Evolutionary conservation across 1,284 basidiomycete species (phyloP), one percentile per base, ranked within the genome.

Genomic region (Moniliophthora roreri): DNA sequence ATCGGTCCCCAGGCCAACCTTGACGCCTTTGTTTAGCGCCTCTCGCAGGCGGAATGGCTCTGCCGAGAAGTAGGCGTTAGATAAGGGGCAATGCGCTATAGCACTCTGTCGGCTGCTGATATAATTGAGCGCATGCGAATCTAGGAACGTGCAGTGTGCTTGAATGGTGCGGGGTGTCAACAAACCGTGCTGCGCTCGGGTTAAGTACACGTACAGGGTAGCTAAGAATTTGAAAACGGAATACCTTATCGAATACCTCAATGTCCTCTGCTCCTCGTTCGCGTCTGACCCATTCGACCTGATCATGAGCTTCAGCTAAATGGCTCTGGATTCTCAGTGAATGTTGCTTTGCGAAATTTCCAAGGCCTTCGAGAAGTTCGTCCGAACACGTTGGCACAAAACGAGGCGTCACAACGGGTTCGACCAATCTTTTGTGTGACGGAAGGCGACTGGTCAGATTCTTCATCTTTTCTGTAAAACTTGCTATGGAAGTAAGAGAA

Each of bases 141-240:
- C 66, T 21, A 92, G 76, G 68, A 87, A 91, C 1, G 92, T 94
- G 68, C 92, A 94, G 65, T 94, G 91, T 1, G 91, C 91, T 73
- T 93, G 89, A 10, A 93, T 68, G 0, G 89, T 87, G 9, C 78
- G 76, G 1, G 75, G 64, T 0, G 82, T 85, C 40, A 93, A 70
- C 7, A 93, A 76, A 2, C 74, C 72, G 58, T 75, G 61, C 87
- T 91, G 26, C 42, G 35, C 35, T 39, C 9, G 36, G 42, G 16
- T 15, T 44, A 41, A 45, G 0, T 7, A 16, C 4, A 41, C 41
- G 15, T 28, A 26, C 9, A 28, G 21, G 10, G 21, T 21, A 32
- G 38, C 9, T n/a, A 8, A 35, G 6, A 15, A 34, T 8, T 6
- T 37, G 18, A 34, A 18, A 11, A 39, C 35, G 8, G 4, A 42